Evolutionary conservation across 306 rosid species (phyloP).

Genomic region (Prunus campanulata): DNA sequence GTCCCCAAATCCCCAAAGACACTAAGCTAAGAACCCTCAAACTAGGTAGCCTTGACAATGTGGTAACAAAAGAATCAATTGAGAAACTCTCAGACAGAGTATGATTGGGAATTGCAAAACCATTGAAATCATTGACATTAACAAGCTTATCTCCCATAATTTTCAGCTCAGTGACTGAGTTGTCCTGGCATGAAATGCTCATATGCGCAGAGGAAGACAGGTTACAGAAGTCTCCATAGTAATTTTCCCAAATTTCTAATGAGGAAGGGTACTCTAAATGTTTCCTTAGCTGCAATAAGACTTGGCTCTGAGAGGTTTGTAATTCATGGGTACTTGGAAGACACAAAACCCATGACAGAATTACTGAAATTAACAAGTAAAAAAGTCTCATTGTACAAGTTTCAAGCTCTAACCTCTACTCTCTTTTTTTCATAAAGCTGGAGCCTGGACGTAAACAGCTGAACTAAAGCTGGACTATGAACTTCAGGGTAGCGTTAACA

Average conservation of each 20-base stretch:
- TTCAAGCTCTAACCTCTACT: conserved; percentile 19
- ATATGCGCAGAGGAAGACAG: conserved; percentile 42
- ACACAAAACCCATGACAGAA: conserved; percentile 45
- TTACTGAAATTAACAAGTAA: conserved; percentile 25
- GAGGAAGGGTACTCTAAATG: conserved; percentile 68
- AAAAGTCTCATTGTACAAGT: conserved; percentile 47
- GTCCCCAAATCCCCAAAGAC: conserved; percentile 84
- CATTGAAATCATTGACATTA: conserved; percentile 47
- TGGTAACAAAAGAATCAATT: conserved; percentile 70
- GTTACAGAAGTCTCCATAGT: conserved; percentile 49
- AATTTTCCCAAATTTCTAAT: conserved; percentile 47
- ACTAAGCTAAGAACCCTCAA: conserved; percentile 78
- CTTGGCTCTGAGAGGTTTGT: conserved; percentile 55
- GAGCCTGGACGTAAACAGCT: background rate
- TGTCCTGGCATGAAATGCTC: conserved; percentile 58
- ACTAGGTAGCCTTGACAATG: conserved; percentile 62
- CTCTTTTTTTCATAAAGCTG: background rate
- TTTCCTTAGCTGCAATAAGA: conserved; percentile 61
- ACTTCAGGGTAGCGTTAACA: background rate
- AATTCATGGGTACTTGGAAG: conserved; percentile 46
- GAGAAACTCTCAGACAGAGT: conserved; percentile 67
- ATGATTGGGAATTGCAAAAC: conserved; percentile 57
- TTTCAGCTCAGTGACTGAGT: conserved; percentile 65
- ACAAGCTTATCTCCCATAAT: conserved; percentile 64
- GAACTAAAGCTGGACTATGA: conserved; percentile 9